Evolutionary conservation across 139 green algal species (phyloP), one percentile per base, ranked within the genome.

Genomic region (Closterium sp.): DNA sequence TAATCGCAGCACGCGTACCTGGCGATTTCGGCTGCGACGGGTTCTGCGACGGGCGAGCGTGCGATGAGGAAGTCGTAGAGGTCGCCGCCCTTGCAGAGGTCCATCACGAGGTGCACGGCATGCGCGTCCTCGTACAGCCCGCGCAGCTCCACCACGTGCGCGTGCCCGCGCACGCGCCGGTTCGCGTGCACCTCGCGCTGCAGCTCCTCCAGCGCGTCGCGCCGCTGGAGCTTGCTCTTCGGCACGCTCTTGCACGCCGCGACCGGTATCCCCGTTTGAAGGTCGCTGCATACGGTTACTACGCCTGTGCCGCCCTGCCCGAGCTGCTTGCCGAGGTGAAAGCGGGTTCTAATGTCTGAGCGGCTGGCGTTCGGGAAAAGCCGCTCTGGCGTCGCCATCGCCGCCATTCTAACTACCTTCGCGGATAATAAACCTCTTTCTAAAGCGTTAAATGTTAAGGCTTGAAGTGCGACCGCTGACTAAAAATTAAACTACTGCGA

Each of bases 171-270:
- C 85, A 87, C n/a, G 11, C 28, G 85, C 85, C 85, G n/a, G n/a
- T 32, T 87, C n/a, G 28, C n/a, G n/a, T 87, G n/a, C n/a, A 87
- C 28, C 28, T 87, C 85, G 28, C n/a, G n/a, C 28, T 31, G 85
- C 85, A 87, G 28, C 85, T 87, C 85, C n/a, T 87, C 85, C 85
- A 87, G 28, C 85, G n/a, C 85, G n/a, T 87, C 85, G 85, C 85
- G 62, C 62, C 62, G 62, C 85, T 87, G 85, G 9, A 87, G 85
- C 85, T 87, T 87, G 21, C 10, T 30, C 85, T 87, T 87, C n/a
- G n/a, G 85, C 19, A 87, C 28, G 85, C 85, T 87, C 9, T 87
- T 87, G 85, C 85, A 87, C 9, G 85, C 85, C 9, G 85, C 85
- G 28, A 87, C 85, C 19, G 85, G 85, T 30, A 30, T 30, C 28